Percentiles rank a stretch among this genome's conserved stretches.
Conservation (phyloP, 495 filamentous ascomycete genomes). For the Aspergillus egyptiacus region DNA sequence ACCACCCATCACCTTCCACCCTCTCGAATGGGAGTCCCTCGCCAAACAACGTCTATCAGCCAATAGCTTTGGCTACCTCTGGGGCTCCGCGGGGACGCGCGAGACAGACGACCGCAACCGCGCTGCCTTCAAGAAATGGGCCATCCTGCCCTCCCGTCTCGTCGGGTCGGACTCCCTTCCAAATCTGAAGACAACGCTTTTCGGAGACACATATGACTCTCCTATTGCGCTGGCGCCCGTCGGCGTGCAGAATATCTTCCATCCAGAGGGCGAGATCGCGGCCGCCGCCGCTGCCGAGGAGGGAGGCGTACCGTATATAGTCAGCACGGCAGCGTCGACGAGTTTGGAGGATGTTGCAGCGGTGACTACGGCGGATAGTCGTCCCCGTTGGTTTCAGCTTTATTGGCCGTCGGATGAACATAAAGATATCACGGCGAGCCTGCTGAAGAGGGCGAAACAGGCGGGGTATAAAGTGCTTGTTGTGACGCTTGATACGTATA, state of each 20-base stretch:
- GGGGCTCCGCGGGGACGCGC: slow-evolving; percentile 32
- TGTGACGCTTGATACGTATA: slow-evolving; percentile 58
- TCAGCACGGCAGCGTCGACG: slow-evolving; percentile 42
- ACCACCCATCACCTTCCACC: slow-evolving; percentile 30
- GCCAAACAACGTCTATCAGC: slow-evolving; percentile 28
- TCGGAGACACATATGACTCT: slow-evolving; percentile 21
- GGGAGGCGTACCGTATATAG: slow-evolving; percentile 43
- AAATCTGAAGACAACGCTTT: slow-evolving; percentile 13
- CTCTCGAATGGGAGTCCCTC: slow-evolving; percentile 28
- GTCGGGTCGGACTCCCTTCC: slow-evolving; percentile 16
- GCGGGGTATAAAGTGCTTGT: slow-evolving; percentile 51
- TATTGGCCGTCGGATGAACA: slow-evolving; percentile 50
- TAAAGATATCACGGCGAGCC: slow-evolving; percentile 45
- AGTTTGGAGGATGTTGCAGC: slow-evolving; percentile 41
- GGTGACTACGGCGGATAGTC: slow-evolving; percentile 30
- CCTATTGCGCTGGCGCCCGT: slow-evolving; percentile 49
- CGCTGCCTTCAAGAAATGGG: slow-evolving; percentile 36
- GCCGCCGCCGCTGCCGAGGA: slow-evolving; percentile 37
- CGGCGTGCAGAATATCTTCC: slow-evolving; percentile 49
- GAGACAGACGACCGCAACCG: slow-evolving; percentile 36
- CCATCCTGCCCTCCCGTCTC: slow-evolving; percentile 29
- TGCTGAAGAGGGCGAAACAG: slow-evolving; percentile 48
- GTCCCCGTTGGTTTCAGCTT: slow-evolving; percentile 55
- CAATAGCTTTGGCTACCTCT: slow-evolving; percentile 31
- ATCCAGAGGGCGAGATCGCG: slow-evolving; percentile 40